phyloP scores from a whole-genome alignment of 768 basidiomycete species.

The Pulveroboletus sp. region DNA sequence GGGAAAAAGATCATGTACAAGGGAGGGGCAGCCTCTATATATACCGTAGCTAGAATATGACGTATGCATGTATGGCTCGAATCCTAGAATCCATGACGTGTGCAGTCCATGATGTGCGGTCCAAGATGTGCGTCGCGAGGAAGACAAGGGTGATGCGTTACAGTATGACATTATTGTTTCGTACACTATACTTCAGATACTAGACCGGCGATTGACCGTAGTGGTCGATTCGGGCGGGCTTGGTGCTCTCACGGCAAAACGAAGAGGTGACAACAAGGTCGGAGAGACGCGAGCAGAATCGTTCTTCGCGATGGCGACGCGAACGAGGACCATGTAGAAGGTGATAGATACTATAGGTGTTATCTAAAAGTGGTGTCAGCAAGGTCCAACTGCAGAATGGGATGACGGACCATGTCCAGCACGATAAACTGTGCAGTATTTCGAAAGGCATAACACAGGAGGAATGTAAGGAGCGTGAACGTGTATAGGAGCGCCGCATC shows the following conservation, averaged over 20 bases:
- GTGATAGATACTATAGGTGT: conserved; percentile 21
- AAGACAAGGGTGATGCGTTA: too few species aligned
- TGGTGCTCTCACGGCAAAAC: conserved; percentile 9
- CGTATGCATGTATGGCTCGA: too few species aligned
- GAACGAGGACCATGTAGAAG: conserved; percentile 16
- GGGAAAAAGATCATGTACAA: too few species aligned
- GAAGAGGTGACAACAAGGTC: conserved; percentile 10
- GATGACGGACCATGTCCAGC: conserved; percentile 18
- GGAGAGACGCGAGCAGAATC: neutral
- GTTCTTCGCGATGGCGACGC: conserved; percentile 15
- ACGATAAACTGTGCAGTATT: conserved; percentile 10
- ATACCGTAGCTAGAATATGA: too few species aligned
- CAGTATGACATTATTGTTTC: neutral
- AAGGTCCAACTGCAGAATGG: neutral
- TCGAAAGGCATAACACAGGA: conserved; percentile 9
- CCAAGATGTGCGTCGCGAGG: too few species aligned
- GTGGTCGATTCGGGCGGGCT: conserved; percentile 3
- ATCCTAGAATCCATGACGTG: too few species aligned
- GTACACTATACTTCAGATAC: conserved; percentile 4
- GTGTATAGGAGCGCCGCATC: conserved; percentile 16
- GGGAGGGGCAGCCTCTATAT: too few species aligned
- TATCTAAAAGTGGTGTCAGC: conserved; percentile 5
- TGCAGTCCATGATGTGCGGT: too few species aligned
- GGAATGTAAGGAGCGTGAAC: conserved; percentile 8
- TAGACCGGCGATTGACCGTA: conserved; percentile 10